Conservation (phyloP, 192 early-diverging fungal genomes). For the Chytriomyces sp. region DNA sequence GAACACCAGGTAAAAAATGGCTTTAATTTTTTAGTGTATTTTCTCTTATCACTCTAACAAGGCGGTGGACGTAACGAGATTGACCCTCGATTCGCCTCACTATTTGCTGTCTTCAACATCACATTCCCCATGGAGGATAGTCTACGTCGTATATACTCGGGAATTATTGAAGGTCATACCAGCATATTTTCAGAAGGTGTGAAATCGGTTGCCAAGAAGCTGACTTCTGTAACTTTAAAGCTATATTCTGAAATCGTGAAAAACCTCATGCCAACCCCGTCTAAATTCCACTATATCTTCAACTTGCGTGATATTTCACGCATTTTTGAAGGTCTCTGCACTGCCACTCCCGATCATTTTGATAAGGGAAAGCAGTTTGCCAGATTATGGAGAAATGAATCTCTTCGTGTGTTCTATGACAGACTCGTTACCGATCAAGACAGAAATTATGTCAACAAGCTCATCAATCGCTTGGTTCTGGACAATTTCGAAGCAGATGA, state of each 20-base stretch:
- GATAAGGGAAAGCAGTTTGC: constrained; percentile 52
- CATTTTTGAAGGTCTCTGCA: constrained; percentile 58
- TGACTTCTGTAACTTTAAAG: constrained; percentile 53
- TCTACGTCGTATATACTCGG: constrained; percentile 54
- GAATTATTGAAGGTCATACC: constrained; percentile 59
- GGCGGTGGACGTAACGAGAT: constrained; percentile 66
- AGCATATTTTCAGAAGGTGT: constrained; percentile 52
- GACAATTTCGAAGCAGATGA: constrained; percentile 63
- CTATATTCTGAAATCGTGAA: constrained; percentile 58
- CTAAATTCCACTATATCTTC: constrained; percentile 69
- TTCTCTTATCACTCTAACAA: neutral
- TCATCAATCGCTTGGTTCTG: constrained; percentile 55
- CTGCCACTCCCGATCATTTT: constrained; percentile 60
- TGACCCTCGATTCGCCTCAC: constrained; percentile 58
- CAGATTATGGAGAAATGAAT: constrained; percentile 61
- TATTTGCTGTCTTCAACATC: constrained; percentile 65
- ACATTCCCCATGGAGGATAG: constrained; percentile 61
- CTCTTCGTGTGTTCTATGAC: constrained; percentile 60
- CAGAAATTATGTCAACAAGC: constrained; percentile 56
- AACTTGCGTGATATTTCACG: constrained; percentile 65
- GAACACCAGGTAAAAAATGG: constrained; percentile 44
- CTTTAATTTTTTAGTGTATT: neutral
- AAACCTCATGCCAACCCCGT: constrained; percentile 60
- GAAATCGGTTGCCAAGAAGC: constrained; percentile 36
- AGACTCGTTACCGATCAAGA: constrained; percentile 57